A percentile compares a stretch with the other conserved stretches of the same genome.
phyloP scores from a whole-genome alignment of 768 basidiomycete genomes.

The Coprinopsis sp. region DNA sequence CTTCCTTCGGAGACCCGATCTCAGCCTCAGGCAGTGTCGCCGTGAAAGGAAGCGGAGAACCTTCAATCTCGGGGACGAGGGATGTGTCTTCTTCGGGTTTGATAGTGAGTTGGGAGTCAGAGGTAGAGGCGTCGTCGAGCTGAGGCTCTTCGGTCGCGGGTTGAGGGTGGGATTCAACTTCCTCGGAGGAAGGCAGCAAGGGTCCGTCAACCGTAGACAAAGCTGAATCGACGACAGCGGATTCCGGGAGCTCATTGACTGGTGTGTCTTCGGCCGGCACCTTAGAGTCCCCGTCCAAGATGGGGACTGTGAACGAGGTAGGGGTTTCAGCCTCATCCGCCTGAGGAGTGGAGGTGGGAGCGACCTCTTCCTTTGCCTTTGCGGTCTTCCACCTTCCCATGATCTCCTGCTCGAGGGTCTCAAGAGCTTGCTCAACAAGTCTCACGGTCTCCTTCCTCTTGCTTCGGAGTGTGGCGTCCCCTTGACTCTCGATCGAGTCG shows the following conservation, averaged over 20 bases:
- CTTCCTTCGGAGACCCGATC: background rate
- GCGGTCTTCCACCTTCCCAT: constrained; percentile 34
- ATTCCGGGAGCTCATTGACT: too few species aligned
- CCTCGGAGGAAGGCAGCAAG: too few species aligned
- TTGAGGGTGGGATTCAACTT: too few species aligned
- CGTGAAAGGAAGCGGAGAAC: background rate
- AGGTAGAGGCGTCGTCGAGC: background rate
- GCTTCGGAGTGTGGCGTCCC: constrained; percentile 47
- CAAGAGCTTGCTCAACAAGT: constrained; percentile 52
- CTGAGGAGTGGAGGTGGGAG: background rate
- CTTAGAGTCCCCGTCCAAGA: too few species aligned
- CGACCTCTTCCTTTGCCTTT: constrained; percentile 9
- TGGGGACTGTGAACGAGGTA: too few species aligned
- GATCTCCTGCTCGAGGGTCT: constrained; percentile 47
- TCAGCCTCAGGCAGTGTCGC: background rate
- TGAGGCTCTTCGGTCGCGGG: background rate
- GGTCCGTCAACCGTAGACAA: too few species aligned
- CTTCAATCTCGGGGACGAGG: constrained; percentile 19
- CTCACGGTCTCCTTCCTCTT: constrained; percentile 51
- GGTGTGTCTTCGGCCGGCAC: too few species aligned
- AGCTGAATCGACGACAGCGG: too few species aligned
- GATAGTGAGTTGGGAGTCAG: background rate
- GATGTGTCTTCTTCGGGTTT: constrained; percentile 20
- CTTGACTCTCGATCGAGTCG: constrained; percentile 58
- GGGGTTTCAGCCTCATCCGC: background rate